Base-by-base conservation (phyloP, 345 rosid genomes). In the Zanthoxylum bungeanum region DNA sequence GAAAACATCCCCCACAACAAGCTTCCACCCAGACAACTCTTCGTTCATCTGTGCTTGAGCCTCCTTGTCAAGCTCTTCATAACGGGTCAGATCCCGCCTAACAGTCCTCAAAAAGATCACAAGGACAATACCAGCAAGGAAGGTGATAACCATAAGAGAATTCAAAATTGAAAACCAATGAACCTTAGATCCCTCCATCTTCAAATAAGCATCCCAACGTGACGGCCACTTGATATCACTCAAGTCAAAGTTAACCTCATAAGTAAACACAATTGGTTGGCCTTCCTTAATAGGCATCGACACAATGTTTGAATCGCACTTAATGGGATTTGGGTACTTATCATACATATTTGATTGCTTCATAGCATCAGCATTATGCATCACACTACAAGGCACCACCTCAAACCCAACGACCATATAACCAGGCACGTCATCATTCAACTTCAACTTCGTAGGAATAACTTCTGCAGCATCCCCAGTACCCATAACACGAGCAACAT, bases 1-100 rank as follows among this genome's bases (percentile, higher is more conserved):
- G 77, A 89, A 89, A 70, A 89, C 93, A 76, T 87, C 93, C n/a
- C 89, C 91, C 1, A 89, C 93, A 21, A 92, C 90, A 70, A 88
- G 92, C 73, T 88, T 88, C 89, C 92, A 88, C 25, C 97, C 95
- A 52, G 95, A 91, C 58, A 89, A 79, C 84, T 91, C 97, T 82
- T 91, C 95, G 22, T 89, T 91, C 97, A 91, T 89, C 85, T 91
- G 97, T 62, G 93, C 91, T 60, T 91, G 95, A 52, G 95, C 93
- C 71, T 91, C 97, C 82, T 89, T 89, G 83, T 92, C 96, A 14
- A 92, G 85, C 76, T 92, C 97, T 87, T 92, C 97, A 40, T 92
- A 92, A 5, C 84, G 91, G 3, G 97, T 92, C 71, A 92, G 80
- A 85, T 92, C 97, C 31, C 97, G 80, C 81, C 97, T 78, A 39